phyloP scores from a whole-genome alignment of 495 filamentous ascomycete species.

The Penicillium waksmanii region DNA sequence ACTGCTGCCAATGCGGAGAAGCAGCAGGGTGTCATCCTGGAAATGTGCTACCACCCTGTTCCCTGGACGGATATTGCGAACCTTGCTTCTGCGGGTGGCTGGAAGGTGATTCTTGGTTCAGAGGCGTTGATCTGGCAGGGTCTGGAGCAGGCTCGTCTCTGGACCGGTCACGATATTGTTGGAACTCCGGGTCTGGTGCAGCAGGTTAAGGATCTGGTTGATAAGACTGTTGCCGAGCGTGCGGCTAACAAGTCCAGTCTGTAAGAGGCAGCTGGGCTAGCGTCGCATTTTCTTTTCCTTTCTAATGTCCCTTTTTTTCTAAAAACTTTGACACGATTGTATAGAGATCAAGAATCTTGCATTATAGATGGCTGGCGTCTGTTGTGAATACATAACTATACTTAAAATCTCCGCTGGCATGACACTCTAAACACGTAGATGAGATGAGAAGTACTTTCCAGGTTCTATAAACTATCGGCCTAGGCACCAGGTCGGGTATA shows the following conservation, averaged over 20 bases:
- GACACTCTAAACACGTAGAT: background rate
- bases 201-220: constrained; percentile 55
- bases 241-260: constrained; percentile 33
- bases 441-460: background rate
- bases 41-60: constrained; percentile 80
- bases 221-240: constrained; percentile 41
- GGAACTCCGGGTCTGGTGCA: constrained; percentile 55
- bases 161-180: constrained; percentile 59
- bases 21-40: constrained; percentile 67
- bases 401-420: background rate
- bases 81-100: constrained; percentile 59
- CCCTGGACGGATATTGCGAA: constrained; percentile 66
- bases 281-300: constrained; percentile 14
- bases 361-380: constrained; percentile 29
- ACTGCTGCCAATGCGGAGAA: constrained; percentile 24
- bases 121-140: constrained; percentile 79
- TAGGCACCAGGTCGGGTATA: constrained; percentile 60
- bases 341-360: constrained; percentile 36
- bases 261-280: constrained; percentile 19
- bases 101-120: constrained; percentile 70
- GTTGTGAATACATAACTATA: constrained; percentile 18
- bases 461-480: background rate
- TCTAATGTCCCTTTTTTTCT: constrained; percentile 16
- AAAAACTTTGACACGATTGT: constrained; percentile 22
- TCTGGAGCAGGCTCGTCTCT: constrained; percentile 68